phyloP scores from a whole-genome alignment of 805 yeast species.

The Grigorovia yakushimaensis region DNA sequence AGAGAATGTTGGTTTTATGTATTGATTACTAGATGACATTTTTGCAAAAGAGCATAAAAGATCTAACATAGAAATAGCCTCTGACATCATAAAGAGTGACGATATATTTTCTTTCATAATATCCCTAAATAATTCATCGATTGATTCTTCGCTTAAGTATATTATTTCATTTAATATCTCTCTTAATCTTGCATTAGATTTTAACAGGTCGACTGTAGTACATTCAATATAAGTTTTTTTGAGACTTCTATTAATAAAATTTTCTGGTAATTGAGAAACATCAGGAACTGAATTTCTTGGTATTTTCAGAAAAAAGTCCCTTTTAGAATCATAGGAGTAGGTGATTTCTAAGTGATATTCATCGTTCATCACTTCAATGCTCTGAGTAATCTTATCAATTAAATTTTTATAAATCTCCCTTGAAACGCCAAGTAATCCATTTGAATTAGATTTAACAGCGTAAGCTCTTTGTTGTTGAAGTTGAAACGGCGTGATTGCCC shows the following conservation, averaged over 20 bases:
- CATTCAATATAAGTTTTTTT: constrained; percentile 31
- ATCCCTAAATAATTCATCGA: constrained; percentile 25
- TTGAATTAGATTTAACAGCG: constrained; percentile 36
- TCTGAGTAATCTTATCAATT: constrained; percentile 29
- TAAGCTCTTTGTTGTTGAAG: constrained; percentile 36
- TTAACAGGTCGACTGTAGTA: constrained; percentile 33
- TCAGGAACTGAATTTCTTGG: constrained; percentile 12
- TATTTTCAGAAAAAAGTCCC: constrained; percentile 33
- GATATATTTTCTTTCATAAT: constrained; percentile 25
- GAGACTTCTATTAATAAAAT: constrained; percentile 27
- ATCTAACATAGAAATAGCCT: constrained; percentile 36
- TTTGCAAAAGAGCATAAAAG: constrained; percentile 29
- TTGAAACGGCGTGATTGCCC: constrained; percentile 34
- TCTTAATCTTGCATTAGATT: constrained; percentile 33
- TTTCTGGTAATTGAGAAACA: constrained; percentile 19
- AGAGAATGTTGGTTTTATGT: constrained; percentile 32
- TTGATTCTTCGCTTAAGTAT: constrained; percentile 33
- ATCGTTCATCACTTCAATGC: constrained; percentile 19
- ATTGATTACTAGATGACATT: constrained; percentile 18
- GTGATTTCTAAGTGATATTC: constrained; percentile 22
- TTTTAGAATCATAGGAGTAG: constrained; percentile 27
- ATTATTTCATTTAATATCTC: constrained; percentile 35
- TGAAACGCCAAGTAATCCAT: constrained; percentile 38
- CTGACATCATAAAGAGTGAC: constrained; percentile 33
- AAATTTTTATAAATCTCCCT: constrained; percentile 33